phyloP scores from a whole-genome alignment of 176 grass and related monocot species.

The Oryza longistaminata region DNA sequence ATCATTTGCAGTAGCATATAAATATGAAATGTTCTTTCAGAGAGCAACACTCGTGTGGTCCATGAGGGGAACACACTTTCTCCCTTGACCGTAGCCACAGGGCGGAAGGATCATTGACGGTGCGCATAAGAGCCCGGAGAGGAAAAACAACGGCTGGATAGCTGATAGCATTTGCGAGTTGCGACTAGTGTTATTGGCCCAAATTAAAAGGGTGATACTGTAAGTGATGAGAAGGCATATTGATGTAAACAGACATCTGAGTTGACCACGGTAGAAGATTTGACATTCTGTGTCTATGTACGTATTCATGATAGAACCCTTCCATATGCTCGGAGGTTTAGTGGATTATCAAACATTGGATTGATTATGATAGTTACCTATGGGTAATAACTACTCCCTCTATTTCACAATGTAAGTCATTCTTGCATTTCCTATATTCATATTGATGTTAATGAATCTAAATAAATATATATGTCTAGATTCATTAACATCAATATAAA shows the following conservation, averaged over 20 bases:
- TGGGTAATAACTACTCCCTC: no score
- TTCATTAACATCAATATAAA: no score
- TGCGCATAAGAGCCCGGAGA: not conserved
- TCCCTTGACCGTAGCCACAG: not conserved
- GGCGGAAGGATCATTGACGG: not conserved
- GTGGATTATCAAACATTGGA: not conserved
- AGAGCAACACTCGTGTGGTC: not conserved
- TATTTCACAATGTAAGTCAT: no score
- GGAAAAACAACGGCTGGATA: not conserved
- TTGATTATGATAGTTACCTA: not conserved
- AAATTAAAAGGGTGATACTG: not conserved
- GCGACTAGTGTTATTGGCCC: not conserved
- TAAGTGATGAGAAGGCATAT: not conserved
- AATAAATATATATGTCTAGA: no score
- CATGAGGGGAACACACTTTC: not conserved
- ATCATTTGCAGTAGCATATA: not conserved
- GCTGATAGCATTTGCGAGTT: not conserved
- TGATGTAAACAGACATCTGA: not conserved
- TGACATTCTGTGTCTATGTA: not conserved
- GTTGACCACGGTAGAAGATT: not conserved
- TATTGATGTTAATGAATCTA: no score
- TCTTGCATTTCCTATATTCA: no score
- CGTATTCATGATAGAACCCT: not conserved
- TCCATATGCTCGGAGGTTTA: not conserved
- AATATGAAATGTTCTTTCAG: not conserved